Conservation (phyloP, 306 rosid genomes). For the Vigna angularis region DNA sequence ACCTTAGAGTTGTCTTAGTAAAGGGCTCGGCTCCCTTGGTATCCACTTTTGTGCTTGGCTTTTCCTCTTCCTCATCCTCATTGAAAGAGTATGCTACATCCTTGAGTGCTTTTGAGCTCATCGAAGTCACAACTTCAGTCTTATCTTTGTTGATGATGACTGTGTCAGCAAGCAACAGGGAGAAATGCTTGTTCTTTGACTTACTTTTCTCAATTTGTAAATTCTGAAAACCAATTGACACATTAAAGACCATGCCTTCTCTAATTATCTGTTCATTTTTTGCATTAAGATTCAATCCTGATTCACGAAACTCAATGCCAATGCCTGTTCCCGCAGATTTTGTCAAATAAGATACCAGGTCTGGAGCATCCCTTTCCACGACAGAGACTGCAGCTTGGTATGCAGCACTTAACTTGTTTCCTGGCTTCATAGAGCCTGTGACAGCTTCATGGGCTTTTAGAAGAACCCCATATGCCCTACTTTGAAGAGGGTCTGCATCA, state of each 20-base stretch:
- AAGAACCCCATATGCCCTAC: constrained; percentile 89
- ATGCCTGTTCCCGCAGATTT: constrained; percentile 94
- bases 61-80: constrained; percentile 83
- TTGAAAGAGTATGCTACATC: constrained; percentile 94
- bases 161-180: constrained; percentile 89
- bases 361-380: constrained; percentile 87
- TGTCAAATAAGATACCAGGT: constrained; percentile 71
- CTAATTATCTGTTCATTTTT: constrained; percentile 77
- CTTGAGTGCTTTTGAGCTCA: constrained; percentile 75
- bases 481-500: constrained; percentile 84
- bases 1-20: constrained; percentile 85
- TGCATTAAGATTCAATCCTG: constrained; percentile 83
- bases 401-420: constrained; percentile 70
- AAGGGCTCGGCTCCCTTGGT: constrained; percentile 54
- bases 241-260: constrained; percentile 92
- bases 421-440: constrained; percentile 73
- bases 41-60: constrained; percentile 52
- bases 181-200: constrained; percentile 65
- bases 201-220: constrained; percentile 59
- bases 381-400: constrained; percentile 81
- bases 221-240: constrained; percentile 89
- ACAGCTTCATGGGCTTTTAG: constrained; percentile 87
- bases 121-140: constrained; percentile 69
- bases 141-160: constrained; percentile 70
- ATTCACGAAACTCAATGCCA: constrained; percentile 97